A percentile compares a stretch with the other conserved stretches of the same genome.
Conservation (phyloP, 805 yeast species). For the Cyberlindnera mississippiensis region DNA sequence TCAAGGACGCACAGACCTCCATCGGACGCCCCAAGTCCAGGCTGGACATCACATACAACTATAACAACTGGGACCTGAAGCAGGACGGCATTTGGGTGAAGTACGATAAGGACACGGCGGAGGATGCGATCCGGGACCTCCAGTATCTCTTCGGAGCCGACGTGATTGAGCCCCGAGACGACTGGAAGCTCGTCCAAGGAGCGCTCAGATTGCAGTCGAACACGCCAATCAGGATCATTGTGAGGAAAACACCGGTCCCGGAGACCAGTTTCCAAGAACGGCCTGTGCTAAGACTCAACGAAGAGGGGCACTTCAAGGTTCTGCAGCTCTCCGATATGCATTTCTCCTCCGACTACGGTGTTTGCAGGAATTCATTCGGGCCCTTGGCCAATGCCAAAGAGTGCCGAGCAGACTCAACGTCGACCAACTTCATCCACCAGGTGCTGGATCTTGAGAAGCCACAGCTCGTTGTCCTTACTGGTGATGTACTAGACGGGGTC, state of each 20-base stretch:
- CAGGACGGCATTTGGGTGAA: constrained; percentile 56
- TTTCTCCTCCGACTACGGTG: constrained; percentile 55
- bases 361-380: constrained; percentile 40
- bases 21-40: constrained; percentile 27
- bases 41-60: constrained; percentile 19
- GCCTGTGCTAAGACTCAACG: constrained; percentile 22
- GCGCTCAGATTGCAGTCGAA: background rate
- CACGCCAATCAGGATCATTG: constrained; percentile 9
- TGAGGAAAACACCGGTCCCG: background rate
- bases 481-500: constrained; percentile 60
- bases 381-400: constrained; percentile 15
- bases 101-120: constrained; percentile 34
- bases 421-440: constrained; percentile 45
- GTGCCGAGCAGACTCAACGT: constrained; percentile 53
- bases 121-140: constrained; percentile 40
- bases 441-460: constrained; percentile 56
- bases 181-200: constrained; percentile 41
- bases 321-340: constrained; percentile 67
- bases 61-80: constrained; percentile 40
- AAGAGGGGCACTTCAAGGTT: constrained; percentile 47
- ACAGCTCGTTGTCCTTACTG: constrained; percentile 59
- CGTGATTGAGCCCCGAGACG: constrained; percentile 55
- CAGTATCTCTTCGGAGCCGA: constrained; percentile 52
- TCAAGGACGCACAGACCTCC: constrained; percentile 32
- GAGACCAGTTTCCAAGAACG: background rate